These are phyloP conservation scores for Graphilbum ipis-grandicollis DNA, from an alignment of 2,329 filamentous ascomycete genomes.

Conservation along the genomic window DNA sequence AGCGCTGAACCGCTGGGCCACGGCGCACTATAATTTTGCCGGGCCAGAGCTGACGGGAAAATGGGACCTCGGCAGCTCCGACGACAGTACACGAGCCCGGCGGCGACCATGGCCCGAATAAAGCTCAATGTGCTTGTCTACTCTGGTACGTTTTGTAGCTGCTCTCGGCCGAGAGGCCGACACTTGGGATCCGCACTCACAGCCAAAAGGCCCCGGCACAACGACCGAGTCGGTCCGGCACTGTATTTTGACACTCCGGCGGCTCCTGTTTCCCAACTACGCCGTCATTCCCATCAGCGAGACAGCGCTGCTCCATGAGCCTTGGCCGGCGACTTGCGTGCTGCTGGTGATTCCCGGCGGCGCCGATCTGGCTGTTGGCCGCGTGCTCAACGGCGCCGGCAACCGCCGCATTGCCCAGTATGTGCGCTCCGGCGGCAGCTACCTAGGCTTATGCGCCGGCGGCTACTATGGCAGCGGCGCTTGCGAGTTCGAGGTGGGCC, in stretches of 20 bases:
- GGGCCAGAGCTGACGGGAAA: too few relatives aligned
- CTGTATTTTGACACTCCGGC: conserved; percentile 70
- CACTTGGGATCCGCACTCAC: background rate
- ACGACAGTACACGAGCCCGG: too few relatives aligned
- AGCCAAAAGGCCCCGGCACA: conserved; percentile 53
- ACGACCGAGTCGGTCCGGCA: conserved; percentile 81
- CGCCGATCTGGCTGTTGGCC: conserved; percentile 84
- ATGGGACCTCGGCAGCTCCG: too few relatives aligned
- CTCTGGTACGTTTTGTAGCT: conserved; percentile 39
- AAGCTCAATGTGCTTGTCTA: conserved; percentile 89
- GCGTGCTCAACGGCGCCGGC: conserved; percentile 69
- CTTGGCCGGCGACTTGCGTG: conserved; percentile 75
- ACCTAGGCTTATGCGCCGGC: conserved; percentile 85
- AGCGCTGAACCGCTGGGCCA: too few relatives aligned
- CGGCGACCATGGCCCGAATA: conserved; percentile 52
- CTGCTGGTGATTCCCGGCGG: conserved; percentile 86
- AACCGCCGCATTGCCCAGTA: conserved; percentile 74
- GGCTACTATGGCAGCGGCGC: conserved; percentile 71
- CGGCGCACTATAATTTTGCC: too few relatives aligned
- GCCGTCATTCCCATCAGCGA: conserved; percentile 77
- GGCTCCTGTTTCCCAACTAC: conserved; percentile 77
- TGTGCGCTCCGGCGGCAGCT: conserved; percentile 69
- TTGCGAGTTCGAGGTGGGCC: conserved; percentile 87
- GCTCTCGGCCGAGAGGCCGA: background rate
- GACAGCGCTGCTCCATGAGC: conserved; percentile 68